Conservation (phyloP, 352 stramenopile genomes). For the Globisporangium paroecandrum region DNA sequence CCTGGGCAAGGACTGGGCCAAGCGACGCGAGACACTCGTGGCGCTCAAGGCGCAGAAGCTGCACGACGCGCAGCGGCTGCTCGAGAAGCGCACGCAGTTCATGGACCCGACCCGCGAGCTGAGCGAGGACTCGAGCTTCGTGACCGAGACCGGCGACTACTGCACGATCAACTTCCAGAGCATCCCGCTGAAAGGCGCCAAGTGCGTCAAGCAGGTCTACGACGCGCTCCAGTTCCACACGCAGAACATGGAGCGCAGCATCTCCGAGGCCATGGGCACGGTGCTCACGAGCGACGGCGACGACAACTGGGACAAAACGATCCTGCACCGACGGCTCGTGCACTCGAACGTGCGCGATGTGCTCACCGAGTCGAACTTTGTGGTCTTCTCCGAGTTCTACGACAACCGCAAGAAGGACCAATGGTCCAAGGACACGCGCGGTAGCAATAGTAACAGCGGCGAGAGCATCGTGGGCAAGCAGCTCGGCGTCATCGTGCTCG, state of each 20-base stretch:
- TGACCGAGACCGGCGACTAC: constrained; percentile 15
- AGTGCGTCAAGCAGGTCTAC: constrained; percentile 16
- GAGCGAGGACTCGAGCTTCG: constrained; percentile 9
- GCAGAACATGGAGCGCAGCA: constrained; percentile 20
- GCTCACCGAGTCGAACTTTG: constrained; percentile 21
- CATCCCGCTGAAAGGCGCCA: constrained; percentile 1
- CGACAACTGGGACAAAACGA: constrained; percentile 23
- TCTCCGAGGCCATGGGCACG: constrained; percentile 12
- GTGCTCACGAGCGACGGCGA: constrained; percentile 20
- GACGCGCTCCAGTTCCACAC: constrained; percentile 16
- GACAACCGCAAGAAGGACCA: constrained; percentile 8
- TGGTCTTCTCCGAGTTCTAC: constrained; percentile 19
- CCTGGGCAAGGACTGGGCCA: constrained; percentile 29
- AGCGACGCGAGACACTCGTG: constrained; percentile 34
- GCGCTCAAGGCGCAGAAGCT: constrained; percentile 47
- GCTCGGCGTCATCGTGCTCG: constrained; percentile 23
- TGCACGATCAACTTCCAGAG: constrained; percentile 17
- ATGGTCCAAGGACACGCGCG: constrained; percentile 4
- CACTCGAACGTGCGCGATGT: constrained; percentile 19
- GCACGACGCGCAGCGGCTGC: constrained; percentile 37
- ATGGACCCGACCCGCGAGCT: constrained; percentile 23
- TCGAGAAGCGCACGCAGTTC: constrained; percentile 47
- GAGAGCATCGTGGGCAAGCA: constrained; percentile 10
- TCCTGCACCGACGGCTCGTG: constrained; percentile 19
- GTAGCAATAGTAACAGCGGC: too few relatives aligned